A percentile compares a stretch with the other conserved stretches of the same genome.
phyloP scores from a whole-genome alignment of 352 stramenopile genomes.

The Aphanomyces astaci region DNA sequence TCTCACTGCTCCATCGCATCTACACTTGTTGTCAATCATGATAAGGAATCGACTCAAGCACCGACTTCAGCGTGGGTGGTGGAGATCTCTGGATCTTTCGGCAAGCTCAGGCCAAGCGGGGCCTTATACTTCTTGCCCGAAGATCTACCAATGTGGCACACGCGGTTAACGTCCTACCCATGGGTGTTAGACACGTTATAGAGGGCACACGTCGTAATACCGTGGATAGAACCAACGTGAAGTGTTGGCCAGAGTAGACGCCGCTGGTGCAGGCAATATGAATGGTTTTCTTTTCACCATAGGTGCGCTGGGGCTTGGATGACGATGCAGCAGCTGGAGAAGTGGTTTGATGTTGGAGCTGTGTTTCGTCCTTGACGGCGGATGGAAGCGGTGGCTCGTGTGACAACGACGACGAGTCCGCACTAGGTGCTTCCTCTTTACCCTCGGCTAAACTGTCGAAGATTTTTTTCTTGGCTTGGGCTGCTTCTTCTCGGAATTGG shows the following conservation, averaged over 20 bases:
- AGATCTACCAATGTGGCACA: conserved; percentile 65
- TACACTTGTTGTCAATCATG: neutral
- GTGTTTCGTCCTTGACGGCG: neutral
- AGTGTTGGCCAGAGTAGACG: conserved; percentile 52
- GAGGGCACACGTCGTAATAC: conserved; percentile 26
- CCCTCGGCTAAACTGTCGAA: conserved; percentile 13
- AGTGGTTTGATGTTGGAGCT: neutral
- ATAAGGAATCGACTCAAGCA: neutral
- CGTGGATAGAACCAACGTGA: conserved; percentile 46
- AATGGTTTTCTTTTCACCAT: conserved; percentile 11
- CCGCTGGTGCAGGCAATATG: conserved; percentile 34
- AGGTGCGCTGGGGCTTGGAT: neutral
- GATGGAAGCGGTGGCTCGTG: neutral
- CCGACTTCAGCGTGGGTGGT: conserved; percentile 71
- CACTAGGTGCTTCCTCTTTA: neutral
- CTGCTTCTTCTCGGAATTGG: conserved; percentile 45
- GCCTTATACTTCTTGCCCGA: conserved; percentile 70
- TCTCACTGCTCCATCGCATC: neutral
- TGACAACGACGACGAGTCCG: no score
- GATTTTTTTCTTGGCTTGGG: conserved; percentile 46
- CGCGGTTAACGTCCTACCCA: conserved; percentile 35
- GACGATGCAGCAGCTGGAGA: neutral
- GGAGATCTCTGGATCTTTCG: conserved; percentile 72
- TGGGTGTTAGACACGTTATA: neutral
- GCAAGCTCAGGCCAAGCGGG: conserved; percentile 61